Evolutionary conservation across 148 eudicot genomes (phyloP).

Genomic region (Selenicereus undatus): DNA sequence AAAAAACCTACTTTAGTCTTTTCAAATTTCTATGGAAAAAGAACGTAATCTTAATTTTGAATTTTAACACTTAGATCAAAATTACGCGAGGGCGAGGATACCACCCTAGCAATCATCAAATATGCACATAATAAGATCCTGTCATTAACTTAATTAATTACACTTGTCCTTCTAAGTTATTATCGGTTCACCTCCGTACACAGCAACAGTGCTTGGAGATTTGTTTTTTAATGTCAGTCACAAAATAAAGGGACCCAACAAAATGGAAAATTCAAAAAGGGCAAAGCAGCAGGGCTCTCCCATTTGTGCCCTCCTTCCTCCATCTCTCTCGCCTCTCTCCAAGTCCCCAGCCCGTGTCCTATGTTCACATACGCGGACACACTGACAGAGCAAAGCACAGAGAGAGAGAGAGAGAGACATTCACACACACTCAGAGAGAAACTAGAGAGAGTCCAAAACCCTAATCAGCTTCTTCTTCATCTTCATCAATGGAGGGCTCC

Average conservation of each 20-base stretch:
- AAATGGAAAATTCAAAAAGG: background rate
- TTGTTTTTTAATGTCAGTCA: too few species aligned
- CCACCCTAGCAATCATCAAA: too few species aligned
- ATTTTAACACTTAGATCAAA: too few species aligned
- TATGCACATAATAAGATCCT: too few species aligned
- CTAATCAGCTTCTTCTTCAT: background rate
- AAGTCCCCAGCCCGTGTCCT: constrained; percentile 25
- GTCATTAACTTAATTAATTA: too few species aligned
- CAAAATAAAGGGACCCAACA: background rate
- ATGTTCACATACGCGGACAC: background rate
- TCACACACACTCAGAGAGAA: background rate
- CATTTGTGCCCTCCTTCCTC: constrained; percentile 10
- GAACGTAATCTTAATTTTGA: too few species aligned
- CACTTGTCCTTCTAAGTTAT: too few species aligned
- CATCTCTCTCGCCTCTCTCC: background rate
- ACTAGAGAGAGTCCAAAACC: constrained; percentile 4
- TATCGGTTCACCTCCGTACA: too few species aligned
- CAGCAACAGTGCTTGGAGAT: too few species aligned
- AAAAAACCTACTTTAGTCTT: too few species aligned
- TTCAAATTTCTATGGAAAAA: too few species aligned
- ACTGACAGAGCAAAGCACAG: constrained; percentile 19
- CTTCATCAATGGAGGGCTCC: constrained; percentile 9
- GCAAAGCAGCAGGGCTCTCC: constrained; percentile 7
- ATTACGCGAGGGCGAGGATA: too few species aligned
- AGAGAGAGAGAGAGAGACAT: constrained; percentile 15